Percentiles rank a stretch among this genome's conserved stretches.
phyloP scores from a whole-genome alignment of 192 early-diverging fungal genomes.

The Phlyctochytrium bullatum region DNA sequence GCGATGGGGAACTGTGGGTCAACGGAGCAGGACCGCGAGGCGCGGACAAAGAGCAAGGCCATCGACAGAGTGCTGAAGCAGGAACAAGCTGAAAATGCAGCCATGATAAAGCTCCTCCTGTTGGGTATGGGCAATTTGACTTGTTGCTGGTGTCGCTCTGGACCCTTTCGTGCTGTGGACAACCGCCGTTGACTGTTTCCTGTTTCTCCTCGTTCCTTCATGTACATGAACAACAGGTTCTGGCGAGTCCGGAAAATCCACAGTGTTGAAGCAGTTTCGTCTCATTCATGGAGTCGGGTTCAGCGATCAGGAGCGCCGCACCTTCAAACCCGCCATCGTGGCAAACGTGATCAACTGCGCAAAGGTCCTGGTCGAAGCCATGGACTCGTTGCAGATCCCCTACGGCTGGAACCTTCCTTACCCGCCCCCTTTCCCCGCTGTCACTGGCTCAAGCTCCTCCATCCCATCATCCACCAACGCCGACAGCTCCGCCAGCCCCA shows the following conservation, averaged over 20 bases:
- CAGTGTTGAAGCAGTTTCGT: constrained; percentile 45
- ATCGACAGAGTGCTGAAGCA: constrained; percentile 47
- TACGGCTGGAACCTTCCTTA: constrained; percentile 15
- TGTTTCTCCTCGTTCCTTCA: not conserved
- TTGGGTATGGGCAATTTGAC: constrained; percentile 16
- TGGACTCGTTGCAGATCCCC: constrained; percentile 32
- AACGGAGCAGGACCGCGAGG: constrained; percentile 14
- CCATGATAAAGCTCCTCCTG: constrained; percentile 35
- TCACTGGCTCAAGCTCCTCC: not conserved
- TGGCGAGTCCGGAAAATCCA: constrained; percentile 50
- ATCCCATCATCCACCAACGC: not conserved
- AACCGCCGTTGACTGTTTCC: not conserved
- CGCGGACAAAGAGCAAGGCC: constrained; percentile 46
- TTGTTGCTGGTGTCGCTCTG: too few relatives aligned
- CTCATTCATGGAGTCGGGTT: constrained; percentile 36
- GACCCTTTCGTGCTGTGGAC: too few relatives aligned
- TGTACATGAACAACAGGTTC: constrained; percentile 17
- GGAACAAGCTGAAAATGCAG: constrained; percentile 31
- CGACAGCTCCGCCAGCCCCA: not conserved
- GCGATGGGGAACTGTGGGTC: constrained; percentile 4
- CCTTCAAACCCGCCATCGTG: constrained; percentile 28
- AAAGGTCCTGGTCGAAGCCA: constrained; percentile 31
- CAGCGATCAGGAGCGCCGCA: constrained; percentile 26
- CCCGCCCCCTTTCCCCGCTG: not conserved
- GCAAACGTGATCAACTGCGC: constrained; percentile 30